Evolutionary conservation across 176 grass and related monocot genomes (phyloP), one percentile per base, ranked within the genome.

Genomic region (Neostapfia colusana): DNA sequence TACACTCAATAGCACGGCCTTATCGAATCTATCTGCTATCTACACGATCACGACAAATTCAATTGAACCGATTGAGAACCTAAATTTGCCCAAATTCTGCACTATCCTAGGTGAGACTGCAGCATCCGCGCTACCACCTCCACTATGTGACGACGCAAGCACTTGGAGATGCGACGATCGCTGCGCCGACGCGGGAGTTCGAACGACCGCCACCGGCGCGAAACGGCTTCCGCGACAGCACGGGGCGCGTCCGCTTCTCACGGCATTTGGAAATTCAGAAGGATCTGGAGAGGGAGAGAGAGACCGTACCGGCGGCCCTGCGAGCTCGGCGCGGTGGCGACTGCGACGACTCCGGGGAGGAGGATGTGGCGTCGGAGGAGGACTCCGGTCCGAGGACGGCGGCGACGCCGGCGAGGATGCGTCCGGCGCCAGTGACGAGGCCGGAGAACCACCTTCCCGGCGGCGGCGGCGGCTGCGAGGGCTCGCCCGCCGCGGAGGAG

Each of bases 361-460:
- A 79, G 7, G 79, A 74, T 4, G 74, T 17, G 34, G 23, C 23
- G 44, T 65, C 40, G 63, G 62, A 69, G 43, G 79, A 55, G 67
- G 83, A 77, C 0, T 90, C 88, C 4, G 88, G 61, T 38, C 83
- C 79, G 45, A 94, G 65, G 20, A 84, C 72, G 2, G 85, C 79
- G 54, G 83, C 79, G 20, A 84, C 72, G 7, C 82, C 79, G 45
- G 83, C 75, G 50, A 94, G 76, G 38, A 94, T 27, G 53, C 76
- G 81, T 31, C 89, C 76, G 27, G 85, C 83, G 53, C 91, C 85
- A 34, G 59, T 75, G 12, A 86, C 46, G 25, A 94, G 75, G 4
- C 83, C 79, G 21, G 74, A 69, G 38, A 94, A 4, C 91, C 91
- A 94, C 4, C 85, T 42, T 24, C 61, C n/a, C 3, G 60, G 65